Evolutionary conservation across 2,329 filamentous ascomycete species (phyloP).

Genomic region (Hortaea sp.): DNA sequence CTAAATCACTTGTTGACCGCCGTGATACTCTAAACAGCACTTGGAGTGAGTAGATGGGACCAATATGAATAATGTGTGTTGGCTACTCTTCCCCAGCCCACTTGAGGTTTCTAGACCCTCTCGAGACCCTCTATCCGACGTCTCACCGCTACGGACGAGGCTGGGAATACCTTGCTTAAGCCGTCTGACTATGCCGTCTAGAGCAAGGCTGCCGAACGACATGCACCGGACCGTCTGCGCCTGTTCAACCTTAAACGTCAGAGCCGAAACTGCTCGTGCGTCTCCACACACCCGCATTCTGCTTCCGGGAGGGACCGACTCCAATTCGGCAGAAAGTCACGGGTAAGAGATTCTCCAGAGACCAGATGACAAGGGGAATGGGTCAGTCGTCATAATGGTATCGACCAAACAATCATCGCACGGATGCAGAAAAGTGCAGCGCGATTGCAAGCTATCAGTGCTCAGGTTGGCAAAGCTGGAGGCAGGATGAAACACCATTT

Average conservation of each 20-base stretch:
- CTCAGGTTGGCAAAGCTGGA: not conserved
- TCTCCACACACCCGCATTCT: not conserved
- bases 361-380: not conserved
- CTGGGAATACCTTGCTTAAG: not conserved
- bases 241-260: not conserved
- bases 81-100: no score
- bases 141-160: not conserved
- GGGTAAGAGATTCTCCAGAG: conserved; percentile 3
- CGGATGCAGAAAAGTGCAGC: conserved; percentile 4
- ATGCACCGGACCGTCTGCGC: not conserved
- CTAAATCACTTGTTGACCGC: no score
- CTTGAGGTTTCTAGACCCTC: no score
- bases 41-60: no score
- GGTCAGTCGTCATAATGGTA: not conserved
- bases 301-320: not conserved
- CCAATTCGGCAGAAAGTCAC: conserved; percentile 3
- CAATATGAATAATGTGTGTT: no score
- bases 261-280: not conserved
- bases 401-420: not conserved
- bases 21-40: no score
- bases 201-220: not conserved
- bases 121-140: not conserved
- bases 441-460: conserved; percentile 3
- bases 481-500: conserved; percentile 70
- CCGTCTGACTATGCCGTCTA: not conserved